Percentiles rank a stretch among this genome's conserved stretches.
phyloP scores from a whole-genome alignment of 2,329 filamentous ascomycete genomes.

The Zymoseptoria tritici region DNA sequence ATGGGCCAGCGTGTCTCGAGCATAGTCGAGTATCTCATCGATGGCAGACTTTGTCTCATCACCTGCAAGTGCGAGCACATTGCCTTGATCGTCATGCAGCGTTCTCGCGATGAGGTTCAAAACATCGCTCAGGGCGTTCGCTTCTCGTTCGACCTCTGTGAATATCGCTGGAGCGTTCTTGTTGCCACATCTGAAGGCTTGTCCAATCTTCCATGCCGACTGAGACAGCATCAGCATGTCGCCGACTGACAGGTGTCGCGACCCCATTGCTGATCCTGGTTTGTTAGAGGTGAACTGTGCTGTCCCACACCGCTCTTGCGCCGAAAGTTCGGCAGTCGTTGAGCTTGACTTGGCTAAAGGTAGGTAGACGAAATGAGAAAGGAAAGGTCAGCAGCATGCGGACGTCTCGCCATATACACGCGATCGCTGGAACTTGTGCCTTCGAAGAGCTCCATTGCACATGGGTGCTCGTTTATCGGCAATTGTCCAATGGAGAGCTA shows the following conservation, averaged over 20 bases:
- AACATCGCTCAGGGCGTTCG: slow-evolving; percentile 36
- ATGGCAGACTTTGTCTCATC: slow-evolving; percentile 32
- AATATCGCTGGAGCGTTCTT: slow-evolving; percentile 36
- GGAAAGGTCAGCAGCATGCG: not conserved
- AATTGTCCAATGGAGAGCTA: not conserved
- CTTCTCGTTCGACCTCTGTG: slow-evolving; percentile 36
- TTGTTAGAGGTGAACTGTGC: not conserved
- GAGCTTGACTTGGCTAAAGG: not conserved
- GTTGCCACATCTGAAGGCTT: slow-evolving; percentile 37
- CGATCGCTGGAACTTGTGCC: not conserved
- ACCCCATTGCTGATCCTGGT: slow-evolving; percentile 12
- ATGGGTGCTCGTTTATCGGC: not conserved
- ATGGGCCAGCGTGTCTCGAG: slow-evolving; percentile 35
- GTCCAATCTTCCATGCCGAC: slow-evolving; percentile 39
- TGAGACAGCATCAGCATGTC: slow-evolving; percentile 42
- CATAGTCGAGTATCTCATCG: slow-evolving; percentile 34
- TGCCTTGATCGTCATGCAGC: slow-evolving; percentile 30
- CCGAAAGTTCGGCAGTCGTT: not conserved
- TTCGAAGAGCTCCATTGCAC: not conserved
- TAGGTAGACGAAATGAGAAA: not conserved
- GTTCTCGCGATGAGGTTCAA: slow-evolving; percentile 40
- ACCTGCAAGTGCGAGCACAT: slow-evolving; percentile 31
- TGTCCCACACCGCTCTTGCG: not conserved
- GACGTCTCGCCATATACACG: not conserved
- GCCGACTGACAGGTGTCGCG: slow-evolving; percentile 27